Conservation (phyloP, 306 rosid genomes). For the Malus fusca region DNA sequence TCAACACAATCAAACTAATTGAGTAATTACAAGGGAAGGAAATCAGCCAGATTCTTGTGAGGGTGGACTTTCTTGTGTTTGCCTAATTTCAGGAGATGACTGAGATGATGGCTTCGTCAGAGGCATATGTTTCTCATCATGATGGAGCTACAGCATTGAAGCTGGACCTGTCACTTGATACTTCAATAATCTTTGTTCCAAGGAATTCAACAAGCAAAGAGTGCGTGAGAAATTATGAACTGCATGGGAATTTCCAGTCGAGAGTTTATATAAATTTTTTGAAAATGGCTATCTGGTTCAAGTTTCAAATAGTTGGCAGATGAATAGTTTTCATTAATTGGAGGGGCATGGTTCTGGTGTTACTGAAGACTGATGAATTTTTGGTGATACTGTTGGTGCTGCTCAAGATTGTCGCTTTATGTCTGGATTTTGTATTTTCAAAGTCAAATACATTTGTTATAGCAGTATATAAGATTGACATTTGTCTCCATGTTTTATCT, state of each 20-base stretch:
- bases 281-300: background rate
- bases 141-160: constrained; percentile 89
- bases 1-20: too few species aligned
- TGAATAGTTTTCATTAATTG: background rate
- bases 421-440: constrained; percentile 2
- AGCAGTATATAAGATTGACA: background rate
- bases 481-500: background rate
- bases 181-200: constrained; percentile 87
- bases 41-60: too few species aligned
- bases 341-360: background rate
- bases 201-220: constrained; percentile 81
- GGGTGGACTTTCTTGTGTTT: too few species aligned
- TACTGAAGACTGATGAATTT: background rate
- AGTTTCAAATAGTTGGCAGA: background rate
- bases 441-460: background rate
- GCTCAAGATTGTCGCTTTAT: constrained; percentile 4
- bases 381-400: background rate
- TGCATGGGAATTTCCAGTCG: background rate
- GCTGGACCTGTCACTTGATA: constrained; percentile 91
- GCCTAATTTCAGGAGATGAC: too few species aligned
- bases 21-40: too few species aligned
- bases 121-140: background rate
- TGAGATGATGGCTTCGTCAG: too few species aligned
- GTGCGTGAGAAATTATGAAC: constrained; percentile 35
- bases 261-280: background rate